Evolutionary conservation across 2,329 filamentous ascomycete species (phyloP), one percentile per base, ranked within the genome.

Genomic region (Fusarium globosum): DNA sequence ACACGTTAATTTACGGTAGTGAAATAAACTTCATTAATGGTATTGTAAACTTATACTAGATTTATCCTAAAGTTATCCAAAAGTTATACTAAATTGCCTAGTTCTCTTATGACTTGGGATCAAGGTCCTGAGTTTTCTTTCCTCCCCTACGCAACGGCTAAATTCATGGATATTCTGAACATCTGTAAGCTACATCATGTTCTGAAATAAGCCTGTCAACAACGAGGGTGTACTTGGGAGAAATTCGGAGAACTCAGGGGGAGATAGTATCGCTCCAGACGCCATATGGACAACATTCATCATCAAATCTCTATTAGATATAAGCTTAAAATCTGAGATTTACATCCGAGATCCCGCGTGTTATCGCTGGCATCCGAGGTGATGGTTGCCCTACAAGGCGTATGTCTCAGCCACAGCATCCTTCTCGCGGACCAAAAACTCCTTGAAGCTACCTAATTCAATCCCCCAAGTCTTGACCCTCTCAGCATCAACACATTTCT

Each of bases 401-500:
- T 30, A 58, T n/a, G 55, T 58, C 21, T 36, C 23, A n/a, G 14
- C 23, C n/a, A 52, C 45, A 20, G 57, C 45, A 7, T 7, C 38
- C 4, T 53, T 45, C 45, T 65, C 39, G 0, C 58, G 57, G 8
- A 28, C 58, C 28, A 65, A 35, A 23, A 63, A 63, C 5, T 45
- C 36, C 18, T 26, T 26, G 5, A 52, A 53, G 15, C 21, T 35
- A 4, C 61, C 39, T 33, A 63, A 6, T 0, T 7, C 5, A 6
- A 65, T 45, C 0, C 21, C 57, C 61, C 61, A 65, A 0, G 15
- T n/a, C 45, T 52, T 62, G 9, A 35, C 61, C 4, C 10, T 65
- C 14, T 65, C 45, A 23, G 61, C 57, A n/a, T 65, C 57, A 3
- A 65, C 45, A 3, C 26, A 51, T 42, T 33, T 18, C 39, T 62